Evolutionary conservation across 805 yeast species (phyloP).

Genomic region (Blastobotrys americana): DNA sequence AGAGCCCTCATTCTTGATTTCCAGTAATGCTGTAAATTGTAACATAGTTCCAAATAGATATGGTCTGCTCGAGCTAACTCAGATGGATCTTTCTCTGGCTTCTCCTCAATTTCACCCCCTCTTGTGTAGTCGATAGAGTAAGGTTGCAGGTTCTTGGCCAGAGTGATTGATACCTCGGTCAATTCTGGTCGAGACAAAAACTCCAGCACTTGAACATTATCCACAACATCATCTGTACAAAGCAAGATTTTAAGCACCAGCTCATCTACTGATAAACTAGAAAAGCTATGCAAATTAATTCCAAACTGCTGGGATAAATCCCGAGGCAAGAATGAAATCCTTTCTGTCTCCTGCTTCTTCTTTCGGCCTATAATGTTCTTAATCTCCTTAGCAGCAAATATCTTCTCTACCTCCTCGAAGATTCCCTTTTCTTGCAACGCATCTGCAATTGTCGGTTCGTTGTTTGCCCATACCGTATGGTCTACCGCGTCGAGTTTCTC

Average conservation of each 20-base stretch:
- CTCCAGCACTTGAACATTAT: constrained; percentile 69
- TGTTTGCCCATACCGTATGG: constrained; percentile 71
- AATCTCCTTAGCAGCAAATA: constrained; percentile 76
- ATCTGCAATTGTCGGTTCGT: constrained; percentile 42
- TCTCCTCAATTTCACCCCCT: constrained; percentile 32
- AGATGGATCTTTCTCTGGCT: constrained; percentile 60
- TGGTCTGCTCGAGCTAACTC: constrained; percentile 85
- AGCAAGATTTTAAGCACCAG: constrained; percentile 63
- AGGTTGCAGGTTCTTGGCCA: constrained; percentile 69
- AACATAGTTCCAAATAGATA: constrained; percentile 72
- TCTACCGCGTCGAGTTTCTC: constrained; percentile 81
- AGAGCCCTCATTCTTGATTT: constrained; percentile 81
- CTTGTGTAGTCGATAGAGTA: constrained; percentile 67
- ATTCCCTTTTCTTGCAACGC: constrained; percentile 70
- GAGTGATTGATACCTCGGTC: constrained; percentile 62
- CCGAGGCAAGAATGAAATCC: constrained; percentile 64
- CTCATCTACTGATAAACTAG: constrained; percentile 52
- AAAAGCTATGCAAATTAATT: constrained; percentile 77
- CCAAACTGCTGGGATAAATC: constrained; percentile 94
- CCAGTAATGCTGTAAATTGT: constrained; percentile 87
- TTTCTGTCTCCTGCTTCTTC: constrained; percentile 43
- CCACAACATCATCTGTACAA: constrained; percentile 67
- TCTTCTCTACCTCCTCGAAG: constrained; percentile 72
- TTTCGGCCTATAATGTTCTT: constrained; percentile 40
- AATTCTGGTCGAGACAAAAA: constrained; percentile 72